These are phyloP conservation scores for Elsinoe ampelina DNA, from an alignment of 2,329 filamentous ascomycete genomes.

Conservation along the genomic window DNA sequence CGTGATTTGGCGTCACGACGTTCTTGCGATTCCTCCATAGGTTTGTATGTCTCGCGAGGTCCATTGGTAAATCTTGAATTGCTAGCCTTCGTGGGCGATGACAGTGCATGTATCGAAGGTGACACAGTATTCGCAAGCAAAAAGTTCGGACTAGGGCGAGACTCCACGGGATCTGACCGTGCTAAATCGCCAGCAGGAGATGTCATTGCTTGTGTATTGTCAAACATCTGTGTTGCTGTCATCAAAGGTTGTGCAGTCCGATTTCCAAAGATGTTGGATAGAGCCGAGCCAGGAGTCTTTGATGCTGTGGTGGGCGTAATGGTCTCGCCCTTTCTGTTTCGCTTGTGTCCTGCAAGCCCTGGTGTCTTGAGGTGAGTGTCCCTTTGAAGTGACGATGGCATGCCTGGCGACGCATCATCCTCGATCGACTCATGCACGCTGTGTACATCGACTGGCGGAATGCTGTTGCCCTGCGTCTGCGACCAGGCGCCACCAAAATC, in stretches of 20 bases:
- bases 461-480: conserved; percentile 14
- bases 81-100: conserved; percentile 25
- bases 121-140: conserved; percentile 19
- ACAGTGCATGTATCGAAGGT: conserved; percentile 28
- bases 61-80: conserved; percentile 25
- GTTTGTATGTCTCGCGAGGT: conserved; percentile 34
- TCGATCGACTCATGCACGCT: conserved; percentile 19
- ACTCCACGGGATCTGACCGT: conserved; percentile 36
- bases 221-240: conserved; percentile 38
- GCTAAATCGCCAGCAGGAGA: conserved; percentile 32
- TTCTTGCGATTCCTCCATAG: conserved; percentile 38
- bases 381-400: conserved; percentile 17
- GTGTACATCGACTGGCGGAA: conserved; percentile 18
- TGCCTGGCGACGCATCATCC: conserved; percentile 13
- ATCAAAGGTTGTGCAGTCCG: conserved; percentile 27
- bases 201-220: conserved; percentile 37
- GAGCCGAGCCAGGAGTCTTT: conserved; percentile 31
- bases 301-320: conserved; percentile 34
- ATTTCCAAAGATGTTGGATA: conserved; percentile 31
- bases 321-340: conserved; percentile 31
- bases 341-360: conserved; percentile 31
- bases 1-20: conserved; percentile 23
- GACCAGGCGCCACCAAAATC: conserved; percentile 22
- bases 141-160: conserved; percentile 38
- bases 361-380: conserved; percentile 34